These are phyloP conservation scores for Aspergillus cavernicola DNA, from an alignment of 495 filamentous ascomycete species.

Conservation along the genomic window DNA sequence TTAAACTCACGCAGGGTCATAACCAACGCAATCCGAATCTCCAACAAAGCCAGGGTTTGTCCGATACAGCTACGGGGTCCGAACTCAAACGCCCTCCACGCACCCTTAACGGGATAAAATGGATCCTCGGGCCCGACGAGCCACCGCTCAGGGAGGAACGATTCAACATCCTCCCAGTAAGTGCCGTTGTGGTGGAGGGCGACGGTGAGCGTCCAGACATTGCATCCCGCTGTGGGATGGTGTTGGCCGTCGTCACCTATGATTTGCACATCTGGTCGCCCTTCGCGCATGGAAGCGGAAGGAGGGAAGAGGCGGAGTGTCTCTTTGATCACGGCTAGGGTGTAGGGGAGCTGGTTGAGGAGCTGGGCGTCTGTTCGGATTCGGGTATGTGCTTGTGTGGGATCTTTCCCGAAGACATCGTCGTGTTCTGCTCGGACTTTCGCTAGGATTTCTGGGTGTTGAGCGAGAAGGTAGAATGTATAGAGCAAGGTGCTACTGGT, in stretches of 20 bases:
- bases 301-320: slow-evolving; percentile 42
- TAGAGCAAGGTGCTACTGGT: slow-evolving; percentile 33
- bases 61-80: slow-evolving; percentile 50
- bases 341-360: slow-evolving; percentile 41
- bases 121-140: slow-evolving; percentile 14
- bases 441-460: slow-evolving; percentile 36
- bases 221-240: slow-evolving; percentile 30
- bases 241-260: slow-evolving; percentile 22
- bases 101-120: slow-evolving; percentile 25
- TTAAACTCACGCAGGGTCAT: slow-evolving; percentile 32
- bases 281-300: slow-evolving; percentile 33
- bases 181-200: slow-evolving; percentile 22
- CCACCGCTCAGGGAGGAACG: slow-evolving; percentile 37
- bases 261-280: slow-evolving; percentile 27
- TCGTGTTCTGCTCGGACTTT: slow-evolving; percentile 46
- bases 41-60: slow-evolving; percentile 38
- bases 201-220: slow-evolving; percentile 18
- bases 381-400: slow-evolving; percentile 11
- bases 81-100: slow-evolving; percentile 40
- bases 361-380: slow-evolving; percentile 32
- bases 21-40: slow-evolving; percentile 35
- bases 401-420: slow-evolving; percentile 27
- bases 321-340: slow-evolving; percentile 48
- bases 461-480: slow-evolving; percentile 43
- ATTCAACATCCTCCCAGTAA: slow-evolving; percentile 27